Base-by-base conservation (phyloP, 345 rosid species). In the Populus davidiana region DNA sequence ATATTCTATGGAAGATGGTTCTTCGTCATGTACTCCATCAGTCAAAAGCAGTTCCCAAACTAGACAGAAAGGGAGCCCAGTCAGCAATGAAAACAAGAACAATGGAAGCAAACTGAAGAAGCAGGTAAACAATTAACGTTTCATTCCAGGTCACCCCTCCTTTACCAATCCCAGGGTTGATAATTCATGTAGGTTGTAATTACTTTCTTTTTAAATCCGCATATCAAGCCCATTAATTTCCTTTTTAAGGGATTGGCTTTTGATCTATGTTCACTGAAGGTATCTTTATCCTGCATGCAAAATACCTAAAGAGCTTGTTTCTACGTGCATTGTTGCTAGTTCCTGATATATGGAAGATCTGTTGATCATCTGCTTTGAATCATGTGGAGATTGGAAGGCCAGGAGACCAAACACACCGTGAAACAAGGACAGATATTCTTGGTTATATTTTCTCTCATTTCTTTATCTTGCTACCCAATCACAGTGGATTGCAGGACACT, bases 111-210 rank as follows among this genome's bases (percentile, higher is more conserved):
- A 73, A 73, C 56, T 33, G 50, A 70, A 70, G 72, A 75, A 66
- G 31, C 49, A 63, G 3, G 83, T 77, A 77, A 72, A 27, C 47
- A 38, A 56, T 29, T 29, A 52, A 27, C 39, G 33, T 31, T 16
- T 69, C 54, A 67, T 67, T 31, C 47, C 70, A 38, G 18, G n/a
- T 35, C n/a, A 52, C 36, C 35, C 12, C 31, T 73, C 5, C 9
- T 66, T 35, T 39, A 41, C 59, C 2, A 18, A 1, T 52, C 6
- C 59, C 59, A 52, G 59, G 20, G 18, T 21, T 52, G 59, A 52
- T 52, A 6, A 18, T 52, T 52, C 59, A 52, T 52, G n/a, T 2
- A 52, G 59, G 59, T 18, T 20, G 0, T 52, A 6, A 52, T 52
- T 17, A 50, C 20, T 20, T 52, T 52, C 59, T 18, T 50, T 21